phyloP scores from a whole-genome alignment of 2,329 filamentous ascomycete genomes.

The Penicillium polonicum region DNA sequence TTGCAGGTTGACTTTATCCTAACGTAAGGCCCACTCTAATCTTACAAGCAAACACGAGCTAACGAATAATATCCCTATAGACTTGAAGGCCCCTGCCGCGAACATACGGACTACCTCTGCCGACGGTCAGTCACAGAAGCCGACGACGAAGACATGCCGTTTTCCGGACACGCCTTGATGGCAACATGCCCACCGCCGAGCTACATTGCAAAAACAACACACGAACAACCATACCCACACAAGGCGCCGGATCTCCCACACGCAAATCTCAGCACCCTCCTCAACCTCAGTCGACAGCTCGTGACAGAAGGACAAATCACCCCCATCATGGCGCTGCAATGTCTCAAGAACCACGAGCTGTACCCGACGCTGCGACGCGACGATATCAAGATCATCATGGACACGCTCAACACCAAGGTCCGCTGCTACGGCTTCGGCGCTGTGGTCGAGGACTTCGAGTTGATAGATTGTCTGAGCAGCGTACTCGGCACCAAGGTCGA shows the following conservation, averaged over 20 bases:
- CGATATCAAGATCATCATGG: slow-evolving; percentile 71
- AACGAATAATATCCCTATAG: slow-evolving; percentile 32
- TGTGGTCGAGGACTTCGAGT: slow-evolving; percentile 66
- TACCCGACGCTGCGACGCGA: slow-evolving; percentile 63
- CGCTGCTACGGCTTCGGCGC: slow-evolving; percentile 84
- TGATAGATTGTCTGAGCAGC: slow-evolving; percentile 70
- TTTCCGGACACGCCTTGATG: slow-evolving; percentile 92
- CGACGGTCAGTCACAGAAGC: slow-evolving; percentile 65
- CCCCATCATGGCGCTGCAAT: slow-evolving; percentile 91
- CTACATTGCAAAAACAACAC: slow-evolving; percentile 56
- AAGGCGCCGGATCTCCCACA: slow-evolving; percentile 78
- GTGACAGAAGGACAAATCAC: slow-evolving; percentile 82
- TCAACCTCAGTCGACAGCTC: slow-evolving; percentile 79
- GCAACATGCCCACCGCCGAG: slow-evolving; percentile 77
- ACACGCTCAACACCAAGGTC: slow-evolving; percentile 74
- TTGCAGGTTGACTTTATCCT: slow-evolving; percentile 50
- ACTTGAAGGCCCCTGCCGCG: slow-evolving; percentile 55
- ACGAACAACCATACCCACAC: slow-evolving; percentile 58
- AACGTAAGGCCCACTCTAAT: slow-evolving; percentile 37
- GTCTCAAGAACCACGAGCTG: slow-evolving; percentile 70
- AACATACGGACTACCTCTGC: slow-evolving; percentile 76
- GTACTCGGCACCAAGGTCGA: slow-evolving; percentile 54
- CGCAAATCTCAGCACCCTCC: slow-evolving; percentile 73
- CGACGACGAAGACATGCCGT: slow-evolving; percentile 58
- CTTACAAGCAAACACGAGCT: not conserved